These are phyloP conservation scores for Sorghum bicolor DNA, from an alignment of 176 grass and related monocot genomes.

Conservation along the genomic window Sorghum_bicolor_NCBIv3 NC_012873.2:64088001-64088500, in stretches of 20 bases:
- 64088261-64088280: background rate
- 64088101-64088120: background rate
- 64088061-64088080: background rate
- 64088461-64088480: background rate
- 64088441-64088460: background rate
- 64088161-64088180: background rate
- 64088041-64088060: background rate
- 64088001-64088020: background rate
- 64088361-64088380: background rate
- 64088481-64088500: conserved; percentile 11
- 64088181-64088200: background rate
- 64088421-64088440: too few relatives aligned
- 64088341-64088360: background rate
- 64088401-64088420: background rate
- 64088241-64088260: background rate
- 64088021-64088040: background rate
- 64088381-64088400: background rate
- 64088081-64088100: background rate
- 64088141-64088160: too few relatives aligned
- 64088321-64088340: background rate
- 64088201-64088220: background rate
- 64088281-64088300: background rate
- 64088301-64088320: background rate
- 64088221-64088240: background rate
- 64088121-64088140: too few relatives aligned